A percentile compares a stretch with the other conserved stretches of the same genome.
phyloP scores from a whole-genome alignment of 2,329 filamentous ascomycete genomes.

The Alternaria metachromatica region DNA sequence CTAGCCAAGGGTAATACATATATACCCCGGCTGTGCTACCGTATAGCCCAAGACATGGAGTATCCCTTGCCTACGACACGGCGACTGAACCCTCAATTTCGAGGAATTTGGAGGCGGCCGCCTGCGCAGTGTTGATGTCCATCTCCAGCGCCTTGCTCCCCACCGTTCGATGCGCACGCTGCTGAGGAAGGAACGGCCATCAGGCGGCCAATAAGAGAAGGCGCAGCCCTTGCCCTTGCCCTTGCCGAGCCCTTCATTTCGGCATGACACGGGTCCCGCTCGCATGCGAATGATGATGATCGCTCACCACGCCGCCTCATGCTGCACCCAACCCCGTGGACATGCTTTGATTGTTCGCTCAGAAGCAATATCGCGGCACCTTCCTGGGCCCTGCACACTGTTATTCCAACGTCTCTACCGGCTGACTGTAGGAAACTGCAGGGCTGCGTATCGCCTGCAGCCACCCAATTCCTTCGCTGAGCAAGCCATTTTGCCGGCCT shows the following conservation, averaged over 20 bases:
- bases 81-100: neutral
- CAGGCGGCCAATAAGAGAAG: conserved; percentile 26
- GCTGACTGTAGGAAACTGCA: conserved; percentile 18
- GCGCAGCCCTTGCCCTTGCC: conserved; percentile 16
- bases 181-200: neutral
- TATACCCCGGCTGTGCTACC: conserved; percentile 3
- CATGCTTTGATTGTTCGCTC: conserved; percentile 17
- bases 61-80: neutral
- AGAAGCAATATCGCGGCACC: conserved; percentile 11
- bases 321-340: conserved; percentile 8
- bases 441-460: conserved; percentile 27
- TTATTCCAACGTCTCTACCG: conserved; percentile 1
- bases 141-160: neutral
- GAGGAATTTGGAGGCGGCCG: neutral
- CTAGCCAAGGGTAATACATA: conserved; percentile 17
- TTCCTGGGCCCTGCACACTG: neutral
- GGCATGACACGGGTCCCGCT: conserved; percentile 18
- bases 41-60: neutral
- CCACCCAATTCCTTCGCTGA: conserved; percentile 16
- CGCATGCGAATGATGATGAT: conserved; percentile 7
- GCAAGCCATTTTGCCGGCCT: conserved; percentile 15
- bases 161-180: neutral
- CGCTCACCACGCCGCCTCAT: conserved; percentile 14
- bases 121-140: neutral
- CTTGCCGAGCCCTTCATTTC: conserved; percentile 23